A percentile compares a stretch with the other conserved stretches of the same genome.
Conservation (phyloP, 106 monocot genomes). For the Allium fistulosum region DNA sequence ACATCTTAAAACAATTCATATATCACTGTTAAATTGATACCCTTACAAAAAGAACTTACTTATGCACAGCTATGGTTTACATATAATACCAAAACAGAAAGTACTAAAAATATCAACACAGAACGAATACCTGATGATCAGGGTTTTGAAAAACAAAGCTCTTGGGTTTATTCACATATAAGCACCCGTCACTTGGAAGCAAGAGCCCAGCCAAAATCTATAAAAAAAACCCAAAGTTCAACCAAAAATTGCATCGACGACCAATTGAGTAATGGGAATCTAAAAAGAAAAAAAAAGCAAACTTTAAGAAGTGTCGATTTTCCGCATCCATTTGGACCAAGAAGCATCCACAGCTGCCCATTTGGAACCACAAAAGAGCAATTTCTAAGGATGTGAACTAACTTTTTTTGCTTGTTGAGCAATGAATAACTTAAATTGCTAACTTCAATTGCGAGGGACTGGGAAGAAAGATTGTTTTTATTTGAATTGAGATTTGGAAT, state of each 20-base stretch:
- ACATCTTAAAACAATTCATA: too few relatives aligned
- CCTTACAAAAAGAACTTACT: too few relatives aligned
- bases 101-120: background rate
- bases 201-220: conserved; percentile 86
- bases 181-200: conserved; percentile 53
- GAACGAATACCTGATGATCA: conserved; percentile 72
- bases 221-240: background rate
- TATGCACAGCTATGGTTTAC: too few relatives aligned
- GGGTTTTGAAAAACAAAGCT: conserved; percentile 99
- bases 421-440: conserved; percentile 40
- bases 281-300: background rate
- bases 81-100: too few relatives aligned
- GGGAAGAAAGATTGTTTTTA: too few relatives aligned
- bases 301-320: conserved; percentile 96
- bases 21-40: too few relatives aligned
- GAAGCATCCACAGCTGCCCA: conserved; percentile 96
- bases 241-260: background rate
- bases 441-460: conserved; percentile 46
- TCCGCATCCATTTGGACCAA: conserved; percentile 89
- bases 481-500: too few relatives aligned
- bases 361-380: conserved; percentile 67
- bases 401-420: conserved; percentile 22
- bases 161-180: conserved; percentile 41
- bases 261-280: background rate
- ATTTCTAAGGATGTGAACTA: conserved; percentile 57